These are phyloP conservation scores for Echria macrotheca DNA, from an alignment of 495 filamentous ascomycete species.

Conservation along the genomic window DNA sequence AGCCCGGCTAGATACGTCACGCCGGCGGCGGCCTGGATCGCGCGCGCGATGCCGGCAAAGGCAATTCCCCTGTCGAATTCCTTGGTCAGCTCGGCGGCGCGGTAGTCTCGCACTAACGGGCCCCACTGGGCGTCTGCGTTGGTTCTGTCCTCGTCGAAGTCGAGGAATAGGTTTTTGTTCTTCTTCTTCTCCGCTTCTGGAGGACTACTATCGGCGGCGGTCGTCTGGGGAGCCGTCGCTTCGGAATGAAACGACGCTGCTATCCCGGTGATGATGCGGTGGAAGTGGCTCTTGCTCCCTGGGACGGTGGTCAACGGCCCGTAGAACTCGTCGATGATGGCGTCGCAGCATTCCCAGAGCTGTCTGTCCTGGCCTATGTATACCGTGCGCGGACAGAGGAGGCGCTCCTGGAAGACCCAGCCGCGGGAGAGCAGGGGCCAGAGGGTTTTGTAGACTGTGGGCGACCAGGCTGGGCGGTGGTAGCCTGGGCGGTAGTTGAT, in stretches of 20 bases:
- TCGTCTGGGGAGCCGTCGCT: neutral
- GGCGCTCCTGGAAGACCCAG: slow-evolving; percentile 16
- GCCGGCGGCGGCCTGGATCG: slow-evolving; percentile 8
- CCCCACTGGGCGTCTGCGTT: slow-evolving; percentile 6
- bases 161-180: neutral
- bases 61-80: slow-evolving; percentile 19
- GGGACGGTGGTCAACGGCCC: slow-evolving; percentile 6
- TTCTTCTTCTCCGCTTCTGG: neutral
- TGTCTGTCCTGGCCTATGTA: slow-evolving; percentile 12
- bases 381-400: slow-evolving; percentile 8
- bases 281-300: slow-evolving; percentile 4
- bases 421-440: slow-evolving; percentile 13
- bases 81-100: slow-evolving; percentile 5
- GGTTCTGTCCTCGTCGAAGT: neutral
- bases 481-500: slow-evolving; percentile 2
- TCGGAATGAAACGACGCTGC: neutral
- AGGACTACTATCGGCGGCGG: too few species aligned
- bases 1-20: slow-evolving; percentile 20
- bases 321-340: slow-evolving; percentile 7
- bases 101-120: slow-evolving; percentile 1
- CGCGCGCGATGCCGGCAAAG: slow-evolving; percentile 18
- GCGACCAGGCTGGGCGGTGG: neutral
- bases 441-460: slow-evolving; percentile 1
- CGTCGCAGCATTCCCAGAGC: slow-evolving; percentile 14
- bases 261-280: slow-evolving; percentile 7